Percentiles rank a stretch among this genome's conserved stretches.
Conservation (phyloP, 2,329 filamentous ascomycete species). For the Capronia americana region DNA sequence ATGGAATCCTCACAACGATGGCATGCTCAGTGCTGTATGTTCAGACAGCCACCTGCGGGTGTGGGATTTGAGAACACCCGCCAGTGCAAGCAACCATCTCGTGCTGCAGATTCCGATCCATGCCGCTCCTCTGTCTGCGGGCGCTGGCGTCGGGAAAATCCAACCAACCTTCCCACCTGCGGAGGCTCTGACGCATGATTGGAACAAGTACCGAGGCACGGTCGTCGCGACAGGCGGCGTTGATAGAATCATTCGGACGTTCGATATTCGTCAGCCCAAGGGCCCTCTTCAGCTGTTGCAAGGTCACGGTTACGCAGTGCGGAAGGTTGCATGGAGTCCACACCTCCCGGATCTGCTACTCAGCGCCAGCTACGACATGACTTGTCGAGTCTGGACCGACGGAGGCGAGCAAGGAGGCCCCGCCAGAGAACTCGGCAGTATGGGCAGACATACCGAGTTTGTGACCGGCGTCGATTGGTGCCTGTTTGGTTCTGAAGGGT, state of each 20-base stretch:
- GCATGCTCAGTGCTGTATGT: constrained; percentile 83
- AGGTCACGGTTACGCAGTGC: constrained; percentile 90
- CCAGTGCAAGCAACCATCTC: constrained; percentile 86
- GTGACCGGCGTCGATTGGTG: constrained; percentile 98
- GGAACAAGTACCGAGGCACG: constrained; percentile 94
- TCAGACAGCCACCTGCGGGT: constrained; percentile 88
- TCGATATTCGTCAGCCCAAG: constrained; percentile 80
- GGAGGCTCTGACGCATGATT: constrained; percentile 93
- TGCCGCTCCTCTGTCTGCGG: constrained; percentile 50
- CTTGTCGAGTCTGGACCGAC: constrained; percentile 90
- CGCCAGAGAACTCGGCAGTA: constrained; percentile 73
- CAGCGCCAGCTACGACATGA: constrained; percentile 97
- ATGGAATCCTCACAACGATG: constrained; percentile 86
- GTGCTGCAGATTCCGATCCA: constrained; percentile 84
- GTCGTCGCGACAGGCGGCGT: constrained; percentile 89
- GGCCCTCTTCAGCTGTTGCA: constrained; percentile 76
- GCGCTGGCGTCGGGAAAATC: constrained; percentile 33
- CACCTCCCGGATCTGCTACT: constrained; percentile 88
- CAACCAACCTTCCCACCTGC: constrained; percentile 63
- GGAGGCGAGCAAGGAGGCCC: constrained; percentile 58
- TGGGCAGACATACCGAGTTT: constrained; percentile 95
- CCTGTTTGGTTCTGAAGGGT: constrained; percentile 90
- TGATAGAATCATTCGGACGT: constrained; percentile 83
- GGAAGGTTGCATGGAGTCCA: constrained; percentile 87
- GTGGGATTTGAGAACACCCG: constrained; percentile 88